These are phyloP conservation scores for Coleophoma crateriformis DNA, from an alignment of 2,329 filamentous ascomycete species.

Conservation along the genomic window DNA sequence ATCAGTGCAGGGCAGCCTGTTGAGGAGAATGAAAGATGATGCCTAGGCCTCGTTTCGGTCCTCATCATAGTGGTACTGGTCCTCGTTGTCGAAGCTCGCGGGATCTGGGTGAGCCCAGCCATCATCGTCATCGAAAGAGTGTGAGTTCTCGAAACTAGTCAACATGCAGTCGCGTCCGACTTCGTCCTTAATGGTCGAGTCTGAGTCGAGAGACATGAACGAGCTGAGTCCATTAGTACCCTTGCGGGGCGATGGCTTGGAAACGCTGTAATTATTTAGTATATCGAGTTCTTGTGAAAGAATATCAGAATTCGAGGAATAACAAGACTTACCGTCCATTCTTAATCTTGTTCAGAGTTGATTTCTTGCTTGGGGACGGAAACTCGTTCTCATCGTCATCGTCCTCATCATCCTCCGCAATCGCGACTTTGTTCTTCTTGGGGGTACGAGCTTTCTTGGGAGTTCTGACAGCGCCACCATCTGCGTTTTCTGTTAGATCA, in stretches of 20 bases:
- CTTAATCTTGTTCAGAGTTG: conserved; percentile 13
- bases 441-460: neutral
- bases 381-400: neutral
- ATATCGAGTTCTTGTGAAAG: neutral
- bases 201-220: neutral
- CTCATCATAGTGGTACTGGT: neutral
- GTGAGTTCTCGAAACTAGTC: no score
- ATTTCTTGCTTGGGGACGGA: conserved; percentile 13
- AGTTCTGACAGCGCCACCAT: neutral
- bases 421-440: conserved; percentile 3
- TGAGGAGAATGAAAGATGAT: neutral
- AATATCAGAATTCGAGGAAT: neutral
- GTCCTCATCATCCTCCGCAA: conserved; percentile 5
- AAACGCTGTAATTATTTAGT: neutral
- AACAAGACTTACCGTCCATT: conserved; percentile 11
- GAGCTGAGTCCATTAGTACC: neutral
- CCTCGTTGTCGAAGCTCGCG: neutral
- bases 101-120: neutral
- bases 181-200: conserved; percentile 4
- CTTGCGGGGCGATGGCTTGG: neutral
- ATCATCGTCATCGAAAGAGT: conserved; percentile 3
- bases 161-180: neutral
- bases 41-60: neutral
- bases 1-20: neutral
- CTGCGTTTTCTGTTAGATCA: conserved; percentile 10